Evolutionary conservation across 805 yeast species (phyloP), one percentile per base, ranked within the genome.

Genomic region (Myxozyma mucilagina): DNA sequence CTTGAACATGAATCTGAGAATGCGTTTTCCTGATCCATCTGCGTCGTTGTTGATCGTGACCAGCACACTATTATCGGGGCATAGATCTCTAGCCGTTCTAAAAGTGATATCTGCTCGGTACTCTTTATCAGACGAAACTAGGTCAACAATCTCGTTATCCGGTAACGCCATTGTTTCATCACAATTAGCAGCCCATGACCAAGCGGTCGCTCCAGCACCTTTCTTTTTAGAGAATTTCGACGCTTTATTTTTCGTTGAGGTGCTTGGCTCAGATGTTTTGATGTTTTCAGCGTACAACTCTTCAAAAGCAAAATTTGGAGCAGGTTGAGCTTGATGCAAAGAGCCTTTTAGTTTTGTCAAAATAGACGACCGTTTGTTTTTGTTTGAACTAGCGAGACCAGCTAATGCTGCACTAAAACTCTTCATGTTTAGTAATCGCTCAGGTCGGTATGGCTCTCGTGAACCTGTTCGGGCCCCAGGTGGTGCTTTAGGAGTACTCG

Each of bases 111-210:
- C 38, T 14, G 41, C 13, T 3, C 36, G 34, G 45, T 24, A 39
- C n/a, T 14, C 18, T 6, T 41, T 48, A 4, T 52, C 56, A 14
- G 11, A 39, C n/a, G 8, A 11, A 32, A 43, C 31, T 18, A 29
- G n/a, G 18, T 50, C 45, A 39, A 50, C 43, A 7, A 31, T 29
- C 24, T 14, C 10, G 14, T 16, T n/a, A 24, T 39, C 47, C 20
- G 47, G 20, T n/a, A 41, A 32, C n/a, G 11, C 10, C 20, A 44
- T 32, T 8, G 51, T 38, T 29, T 41, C 45, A 5, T 13, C 24
- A 9, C 39, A 50, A 36, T 44, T 53, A 11, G 32, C 18, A 13
- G 50, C 43, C 57, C 57, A 53, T 20, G 51, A n/a, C 44, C 51
- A 47, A 35, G 4, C 43, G 10, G 41, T 5, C 16, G 20, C 24